Evolutionary conservation across 805 yeast genomes (phyloP), one percentile per base, ranked within the genome.

Genomic region (Candida xyloterini): DNA sequence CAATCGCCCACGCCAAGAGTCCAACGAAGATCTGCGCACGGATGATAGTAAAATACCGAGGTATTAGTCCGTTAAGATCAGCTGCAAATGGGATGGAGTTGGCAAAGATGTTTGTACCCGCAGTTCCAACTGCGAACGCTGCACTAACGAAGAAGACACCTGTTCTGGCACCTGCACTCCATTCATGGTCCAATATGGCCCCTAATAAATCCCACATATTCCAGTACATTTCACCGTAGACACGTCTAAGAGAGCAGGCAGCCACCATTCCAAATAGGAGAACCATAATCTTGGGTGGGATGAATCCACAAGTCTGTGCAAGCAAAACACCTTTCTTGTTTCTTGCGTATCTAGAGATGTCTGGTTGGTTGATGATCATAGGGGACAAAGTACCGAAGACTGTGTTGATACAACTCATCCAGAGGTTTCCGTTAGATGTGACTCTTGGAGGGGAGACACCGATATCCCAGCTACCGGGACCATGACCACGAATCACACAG

Each of bases 61-160:
- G 62, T 5, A 53, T 30, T 25, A 56, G 42, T 27, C 58, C 57
- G n/a, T 52, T 39, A 13, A 56, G 30, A 41, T 57, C 62, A 15
- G 56, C 55, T 10, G 61, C 56, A 37, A 51, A 46, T n/a, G 55
- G 53, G 32, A 51, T 51, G 6, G 51, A 48, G 43, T 57, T 57
- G 10, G 54, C 62, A 48, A 57, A 56, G 15, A 54, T 56, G 34
- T 57, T 57, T 4, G 62, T 57, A 30, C 60, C 60, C 14, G 60
- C 61, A 23, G 58, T 54, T 6, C 57, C 60, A 24, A 51, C 22
- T 5, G 51, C 53, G 33, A 44, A 48, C 14, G 51, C 27, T 10
- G 38, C 25, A 22, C 46, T 38, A 27, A 48, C 48, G 20, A 56
- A 44, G 42, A 43, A 56, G 10, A 56, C 37, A 13, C 56, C 60